These are phyloP conservation scores for Phlegmacium glaucopus DNA, from an alignment of 768 basidiomycete genomes.

Conservation along the genomic window DNA sequence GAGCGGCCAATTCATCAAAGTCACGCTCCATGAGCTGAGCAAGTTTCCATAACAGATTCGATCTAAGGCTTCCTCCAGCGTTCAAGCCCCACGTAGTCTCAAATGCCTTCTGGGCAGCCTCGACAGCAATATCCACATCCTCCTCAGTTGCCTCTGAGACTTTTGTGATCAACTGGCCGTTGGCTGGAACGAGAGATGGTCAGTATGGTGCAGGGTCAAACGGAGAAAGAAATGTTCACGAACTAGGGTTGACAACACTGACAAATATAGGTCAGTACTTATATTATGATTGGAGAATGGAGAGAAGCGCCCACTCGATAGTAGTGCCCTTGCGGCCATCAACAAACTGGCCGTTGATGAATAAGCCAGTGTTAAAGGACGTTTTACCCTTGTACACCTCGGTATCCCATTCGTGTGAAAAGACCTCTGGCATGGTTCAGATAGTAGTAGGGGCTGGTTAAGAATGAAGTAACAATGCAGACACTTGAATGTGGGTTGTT, in stretches of 20 bases:
- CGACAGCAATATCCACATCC: slow-evolving; percentile 78
- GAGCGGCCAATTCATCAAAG: slow-evolving; percentile 61
- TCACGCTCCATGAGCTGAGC: slow-evolving; percentile 62
- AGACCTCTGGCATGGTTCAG: slow-evolving; percentile 32
- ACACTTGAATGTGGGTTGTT: too few relatives aligned
- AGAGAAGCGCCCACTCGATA: slow-evolving; percentile 56
- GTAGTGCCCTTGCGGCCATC: slow-evolving; percentile 52
- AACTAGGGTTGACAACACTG: slow-evolving; percentile 59
- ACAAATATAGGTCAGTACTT: slow-evolving; percentile 26
- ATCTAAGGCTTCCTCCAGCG: slow-evolving; percentile 47
- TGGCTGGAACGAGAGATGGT: slow-evolving; percentile 40
- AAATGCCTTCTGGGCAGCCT: slow-evolving; percentile 53
- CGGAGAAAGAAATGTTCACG: slow-evolving; percentile 5
- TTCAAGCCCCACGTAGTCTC: slow-evolving; percentile 71
- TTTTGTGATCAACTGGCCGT: slow-evolving; percentile 55
- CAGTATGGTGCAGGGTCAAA: slow-evolving; percentile 34
- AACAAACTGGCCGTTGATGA: slow-evolving; percentile 67
- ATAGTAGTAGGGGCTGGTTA: too few relatives aligned
- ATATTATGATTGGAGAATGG: slow-evolving; percentile 6
- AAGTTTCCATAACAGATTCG: slow-evolving; percentile 57
- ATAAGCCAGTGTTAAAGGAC: slow-evolving; percentile 62
- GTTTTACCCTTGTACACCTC: slow-evolving; percentile 55
- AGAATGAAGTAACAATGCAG: too few relatives aligned
- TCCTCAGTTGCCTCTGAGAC: slow-evolving; percentile 57
- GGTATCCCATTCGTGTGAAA: slow-evolving; percentile 49